Evolutionary conservation across 1,284 basidiomycete species (phyloP), one percentile per base, ranked within the genome.

Genomic region (Apiotrichum porosum): DNA sequence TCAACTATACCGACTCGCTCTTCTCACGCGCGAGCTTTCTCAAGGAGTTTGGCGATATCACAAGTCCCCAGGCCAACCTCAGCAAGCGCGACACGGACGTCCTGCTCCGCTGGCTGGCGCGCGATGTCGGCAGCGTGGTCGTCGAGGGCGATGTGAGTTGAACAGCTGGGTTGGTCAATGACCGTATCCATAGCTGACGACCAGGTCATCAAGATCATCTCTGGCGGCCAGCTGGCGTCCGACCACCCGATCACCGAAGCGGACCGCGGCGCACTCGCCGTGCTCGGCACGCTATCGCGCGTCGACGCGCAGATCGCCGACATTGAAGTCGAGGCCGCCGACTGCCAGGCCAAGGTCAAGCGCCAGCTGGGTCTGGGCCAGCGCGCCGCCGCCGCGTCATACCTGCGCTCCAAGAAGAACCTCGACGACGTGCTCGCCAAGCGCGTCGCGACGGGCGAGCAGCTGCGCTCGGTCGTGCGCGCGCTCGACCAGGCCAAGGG

Each of bases 401-500:
- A 88, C 58, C 75, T 97, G 10, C 81, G 85, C 28, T 83, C 84
- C 14, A 83, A 83, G 59, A 94, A 90, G 65, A 81, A 82, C 43
- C 75, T 93, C 4, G 84, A 93, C 60, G 85, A 86, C 3, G 71
- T 93, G 1, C 75, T 93, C 22, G 74, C 74, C 22, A 87, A 89
- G 65, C 84, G 91, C 18, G 71, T 90, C 1, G 80, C 76, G 1
- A 83, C 88, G 0, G 74, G 88, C 1, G 81, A 84, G 44, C 88
- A 83, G 34, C 74, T 97, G 12, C 81, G 85, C 50, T 74, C 79
- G 2, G 88, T 92, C 0, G 72, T 95, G 17, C 74, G 88, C 43
- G 81, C 83, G 41, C 86, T 97, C 3, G 90, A 97, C 72, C 81
- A 84, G 15, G 88, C 93, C 18, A 86, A 86, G 37, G 84, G 84